These are phyloP conservation scores for Chrysochromulina tobinii DNA, from an alignment of 78 protist species.

Conservation along the genomic window DNA sequence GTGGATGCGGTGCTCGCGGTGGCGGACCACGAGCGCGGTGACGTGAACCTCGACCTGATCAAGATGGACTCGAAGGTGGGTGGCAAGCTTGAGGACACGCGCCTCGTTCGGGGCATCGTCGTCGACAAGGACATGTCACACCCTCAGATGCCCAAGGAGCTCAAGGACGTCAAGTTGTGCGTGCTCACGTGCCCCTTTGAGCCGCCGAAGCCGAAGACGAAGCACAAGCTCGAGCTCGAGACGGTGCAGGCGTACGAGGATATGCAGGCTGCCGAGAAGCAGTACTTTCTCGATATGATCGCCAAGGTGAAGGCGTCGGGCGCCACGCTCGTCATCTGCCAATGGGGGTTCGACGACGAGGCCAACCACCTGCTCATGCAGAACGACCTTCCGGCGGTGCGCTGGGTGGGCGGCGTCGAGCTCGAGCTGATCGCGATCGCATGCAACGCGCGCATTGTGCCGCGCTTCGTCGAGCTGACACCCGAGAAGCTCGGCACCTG, in stretches of 20 bases:
- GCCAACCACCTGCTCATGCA: constrained; percentile 98
- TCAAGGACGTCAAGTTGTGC: constrained; percentile 93
- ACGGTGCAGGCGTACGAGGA: constrained; percentile 80
- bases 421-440: constrained; percentile 99
- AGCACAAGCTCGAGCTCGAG: constrained; percentile 79
- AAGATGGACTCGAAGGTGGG: constrained; percentile 90
- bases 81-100: constrained; percentile 95
- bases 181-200: constrained; percentile 99
- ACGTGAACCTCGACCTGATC: constrained; percentile 98
- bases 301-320: constrained; percentile 88
- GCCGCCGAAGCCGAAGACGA: constrained; percentile 99
- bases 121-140: constrained; percentile 95
- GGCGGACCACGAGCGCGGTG: constrained; percentile 94
- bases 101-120: constrained; percentile 94
- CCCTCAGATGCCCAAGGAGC: constrained; percentile 89
- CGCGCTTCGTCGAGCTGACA: constrained; percentile 96
- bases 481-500: constrained; percentile 96
- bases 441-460: constrained; percentile 99
- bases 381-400: constrained; percentile 93
- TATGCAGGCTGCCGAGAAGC: constrained; percentile 85
- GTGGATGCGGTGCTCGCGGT: constrained; percentile 97
- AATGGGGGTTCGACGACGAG: constrained; percentile 99
- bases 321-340: constrained; percentile 95
- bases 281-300: constrained; percentile 88
- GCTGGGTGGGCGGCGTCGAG: constrained; percentile 99